Evolutionary conservation across 148 eudicot genomes (phyloP), one percentile per base, ranked within the genome.

Genomic region (Oxyria digyna): DNA sequence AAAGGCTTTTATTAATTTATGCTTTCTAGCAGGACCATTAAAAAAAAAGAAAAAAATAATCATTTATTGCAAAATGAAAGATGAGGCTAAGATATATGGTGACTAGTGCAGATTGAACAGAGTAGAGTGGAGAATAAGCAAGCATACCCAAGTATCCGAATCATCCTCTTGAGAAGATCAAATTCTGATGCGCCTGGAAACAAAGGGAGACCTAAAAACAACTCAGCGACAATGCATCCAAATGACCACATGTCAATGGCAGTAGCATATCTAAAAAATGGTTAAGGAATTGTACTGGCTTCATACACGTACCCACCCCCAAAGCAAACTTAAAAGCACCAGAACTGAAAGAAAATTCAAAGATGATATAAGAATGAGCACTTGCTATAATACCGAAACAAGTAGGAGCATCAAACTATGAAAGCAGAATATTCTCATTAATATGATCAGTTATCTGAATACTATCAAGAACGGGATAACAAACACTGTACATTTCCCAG

Each of bases 241-340:
- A 94, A 94, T 18, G 99, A 94, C 99, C 99, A 94, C 97, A 94
- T 94, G 78, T 94, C 99, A 75, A 94, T 94, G 42, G 93, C 92
- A 63, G 99, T 91, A 69, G 90, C 82, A 74, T 94, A 93, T 75
- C 98, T 93, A 78, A 62, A 68, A 75, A 50, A 65, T 4, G 33
- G 83, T 87, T 77, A 92, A 89, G 94, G 86, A 68, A 69, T 35
- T 8, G 24, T 8, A 49, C 11, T 52, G 29, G 24, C 31, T 50
- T 20, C 27, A 52, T 49, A 10, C 10, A 49, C 23, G 21, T 49
- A 49, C n/a, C 57, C 27, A 49, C 8, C 26, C 20, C 13, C 7
- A 4, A 21, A 31, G 63, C 35, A 38, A 37, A 67, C 40, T 4
- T 15, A 13, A 18, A 41, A 31, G 26, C 66, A 63, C 37, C 2